Evolutionary conservation across 2,329 filamentous ascomycete species (phyloP).

Genomic region (Cladosporium velox): DNA sequence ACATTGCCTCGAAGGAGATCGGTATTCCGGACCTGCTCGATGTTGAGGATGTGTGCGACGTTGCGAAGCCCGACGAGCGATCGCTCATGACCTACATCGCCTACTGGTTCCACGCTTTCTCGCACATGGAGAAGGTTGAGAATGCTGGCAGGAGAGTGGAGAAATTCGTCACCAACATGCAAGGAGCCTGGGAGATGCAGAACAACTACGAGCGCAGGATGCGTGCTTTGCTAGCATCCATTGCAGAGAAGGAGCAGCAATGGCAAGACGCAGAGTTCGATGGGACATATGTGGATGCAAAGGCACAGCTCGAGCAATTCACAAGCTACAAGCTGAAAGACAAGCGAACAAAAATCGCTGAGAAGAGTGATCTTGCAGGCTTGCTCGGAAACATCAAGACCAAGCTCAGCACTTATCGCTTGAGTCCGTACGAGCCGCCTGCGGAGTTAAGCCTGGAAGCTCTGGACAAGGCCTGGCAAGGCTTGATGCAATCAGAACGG

Average conservation of each 20-base stretch:
- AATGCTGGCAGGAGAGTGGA: constrained; percentile 95
- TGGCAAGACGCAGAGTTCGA: constrained; percentile 85
- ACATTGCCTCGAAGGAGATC: constrained; percentile 93
- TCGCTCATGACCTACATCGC: constrained; percentile 99
- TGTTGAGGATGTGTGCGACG: constrained; percentile 97
- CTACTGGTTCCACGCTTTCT: constrained; percentile 99
- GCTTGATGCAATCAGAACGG: constrained; percentile 80
- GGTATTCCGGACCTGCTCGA: constrained; percentile 94
- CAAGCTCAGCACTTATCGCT: constrained; percentile 90
- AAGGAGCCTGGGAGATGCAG: constrained; percentile 99
- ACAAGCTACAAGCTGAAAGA: constrained; percentile 84
- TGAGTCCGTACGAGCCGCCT: constrained; percentile 89
- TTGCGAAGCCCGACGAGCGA: constrained; percentile 91
- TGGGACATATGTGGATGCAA: constrained; percentile 90
- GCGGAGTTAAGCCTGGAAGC: constrained; percentile 77
- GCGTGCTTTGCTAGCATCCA: constrained; percentile 74
- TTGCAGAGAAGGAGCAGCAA: constrained; percentile 68
- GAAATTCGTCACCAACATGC: constrained; percentile 99
- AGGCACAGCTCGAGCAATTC: constrained; percentile 79
- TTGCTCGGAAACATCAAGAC: constrained; percentile 98
- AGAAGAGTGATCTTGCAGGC: constrained; percentile 93
- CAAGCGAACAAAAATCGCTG: constrained; percentile 94
- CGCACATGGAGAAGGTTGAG: constrained; percentile 97
- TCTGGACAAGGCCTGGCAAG: constrained; percentile 79
- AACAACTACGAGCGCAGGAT: constrained; percentile 92